Base-by-base conservation (phyloP, 306 rosid genomes). In the Betula pendula region DNA sequence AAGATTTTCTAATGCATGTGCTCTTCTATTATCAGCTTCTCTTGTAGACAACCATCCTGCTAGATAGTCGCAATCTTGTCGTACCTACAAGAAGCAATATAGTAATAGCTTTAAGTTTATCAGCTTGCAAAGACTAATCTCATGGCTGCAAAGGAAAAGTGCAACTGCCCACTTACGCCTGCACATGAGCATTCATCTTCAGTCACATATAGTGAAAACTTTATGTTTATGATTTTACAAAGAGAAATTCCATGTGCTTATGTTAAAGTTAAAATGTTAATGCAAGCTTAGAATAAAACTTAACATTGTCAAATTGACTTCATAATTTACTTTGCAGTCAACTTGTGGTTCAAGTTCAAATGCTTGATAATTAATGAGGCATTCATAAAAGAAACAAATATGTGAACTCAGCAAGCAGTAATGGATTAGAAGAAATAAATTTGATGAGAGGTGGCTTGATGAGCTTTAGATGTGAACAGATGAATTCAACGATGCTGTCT, bases 31-130 rank as follows among this genome's bases (percentile, higher is more conserved):
- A 81, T 87, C 90, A 83, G 83, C 86, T 72, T 88, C 88, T 71
- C 74, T 81, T 0, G 89, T 71, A 17, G 85, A 85, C 82, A 81
- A 68, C 52, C 77, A 80, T 40, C 98, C 98, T 3, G 93, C 82
- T 77, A 92, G 76, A 82, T 80, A 88, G 62, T 83, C 84, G 72
- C 98, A 88, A 74, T 92, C 97, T 83, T 81, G 80, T 38, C 97
- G 89, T 74, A 94, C 97, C 98, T 94, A 76, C 8, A 81, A 76
- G 24, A 51, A 76, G 29, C 75, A 62, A 59, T 65, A 48, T 17
- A 75, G 52, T 17, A 27, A 2, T 75, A 71, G 71, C 49, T 50
- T 65, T 33, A 33, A 33, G 43, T 2, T 33, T 51, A 38, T 62
- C 31, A 43, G 35, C 24, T 29, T 11, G 27, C 79, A 58, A 27